These are phyloP conservation scores for Dactylellina cionopaga DNA, from an alignment of 2,329 filamentous ascomycete genomes.

Conservation along the genomic window DNA sequence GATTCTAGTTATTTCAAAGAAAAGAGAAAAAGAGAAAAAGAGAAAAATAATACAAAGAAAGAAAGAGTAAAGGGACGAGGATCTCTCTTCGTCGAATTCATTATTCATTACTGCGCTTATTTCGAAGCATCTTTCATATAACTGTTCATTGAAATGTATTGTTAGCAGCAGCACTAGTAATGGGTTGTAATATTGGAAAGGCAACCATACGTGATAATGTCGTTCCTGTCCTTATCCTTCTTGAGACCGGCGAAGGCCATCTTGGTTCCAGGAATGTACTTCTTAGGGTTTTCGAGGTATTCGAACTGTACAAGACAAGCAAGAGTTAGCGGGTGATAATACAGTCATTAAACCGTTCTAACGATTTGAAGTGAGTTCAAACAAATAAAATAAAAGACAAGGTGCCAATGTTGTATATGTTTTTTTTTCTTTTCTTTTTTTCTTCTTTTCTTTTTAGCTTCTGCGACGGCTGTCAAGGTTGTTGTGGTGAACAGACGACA, in stretches of 20 bases:
- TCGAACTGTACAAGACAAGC: slow-evolving; percentile 71
- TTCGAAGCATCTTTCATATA: slow-evolving; percentile 33
- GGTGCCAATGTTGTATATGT: too few relatives aligned
- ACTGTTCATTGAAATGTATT: not conserved
- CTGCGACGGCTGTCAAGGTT: not conserved
- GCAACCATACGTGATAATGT: slow-evolving; percentile 97
- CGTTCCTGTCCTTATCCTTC: slow-evolving; percentile 99
- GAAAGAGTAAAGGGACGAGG: not conserved
- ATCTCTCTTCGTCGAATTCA: slow-evolving; percentile 1
- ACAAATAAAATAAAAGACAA: too few relatives aligned
- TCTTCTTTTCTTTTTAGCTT: slow-evolving; percentile 21
- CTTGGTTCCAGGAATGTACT: slow-evolving; percentile 99
- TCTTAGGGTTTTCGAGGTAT: slow-evolving; percentile 99
- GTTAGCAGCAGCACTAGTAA: not conserved
- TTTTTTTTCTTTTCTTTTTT: slow-evolving; percentile 39
- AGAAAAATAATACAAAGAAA: not conserved
- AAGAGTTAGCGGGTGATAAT: slow-evolving; percentile 50
- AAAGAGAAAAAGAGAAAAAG: slow-evolving; percentile 21
- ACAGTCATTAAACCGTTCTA: too few relatives aligned
- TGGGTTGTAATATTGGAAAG: slow-evolving; percentile 56
- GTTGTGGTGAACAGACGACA: not conserved
- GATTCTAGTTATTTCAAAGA: slow-evolving; percentile 25
- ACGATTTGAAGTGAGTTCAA: too few relatives aligned
- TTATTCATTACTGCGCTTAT: slow-evolving; percentile 30
- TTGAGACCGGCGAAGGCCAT: slow-evolving; percentile 99